Conservation (phyloP, 768 basidiomycete genomes). For the Boletus fagicola region DNA sequence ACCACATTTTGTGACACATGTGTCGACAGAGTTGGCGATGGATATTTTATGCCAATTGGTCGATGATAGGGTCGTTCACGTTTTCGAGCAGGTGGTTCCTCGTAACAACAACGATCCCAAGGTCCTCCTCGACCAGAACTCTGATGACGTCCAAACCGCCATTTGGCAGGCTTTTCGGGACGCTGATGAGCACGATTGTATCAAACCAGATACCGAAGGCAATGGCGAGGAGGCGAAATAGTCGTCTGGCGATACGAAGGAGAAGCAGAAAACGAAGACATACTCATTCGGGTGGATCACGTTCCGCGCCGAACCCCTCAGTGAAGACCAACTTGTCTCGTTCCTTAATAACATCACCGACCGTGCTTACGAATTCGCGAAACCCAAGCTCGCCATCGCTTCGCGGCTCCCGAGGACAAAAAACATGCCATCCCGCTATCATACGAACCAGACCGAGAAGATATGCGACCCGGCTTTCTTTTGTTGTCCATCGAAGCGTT, state of each 20-base stretch:
- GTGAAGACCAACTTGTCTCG: neutral
- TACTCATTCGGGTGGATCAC: constrained; percentile 8
- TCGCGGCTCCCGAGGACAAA: neutral
- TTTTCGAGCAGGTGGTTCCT: neutral
- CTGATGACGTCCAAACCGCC: neutral
- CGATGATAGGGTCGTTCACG: neutral
- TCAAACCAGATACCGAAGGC: neutral
- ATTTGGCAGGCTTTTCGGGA: constrained; percentile 6
- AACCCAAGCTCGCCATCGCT: neutral
- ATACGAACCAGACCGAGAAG: constrained; percentile 3
- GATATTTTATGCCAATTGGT: constrained; percentile 1
- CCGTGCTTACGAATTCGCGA: neutral
- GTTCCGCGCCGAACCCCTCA: constrained; percentile 5
- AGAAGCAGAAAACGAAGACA: neutral
- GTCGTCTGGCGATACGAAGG: neutral
- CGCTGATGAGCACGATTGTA: neutral
- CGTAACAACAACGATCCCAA: neutral
- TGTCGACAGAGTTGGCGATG: neutral
- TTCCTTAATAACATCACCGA: constrained; percentile 5
- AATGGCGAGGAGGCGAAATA: too few species aligned
- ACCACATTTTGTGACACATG: constrained; percentile 5
- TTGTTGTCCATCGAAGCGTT: constrained; percentile 7
- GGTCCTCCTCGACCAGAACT: neutral
- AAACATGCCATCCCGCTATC: neutral
- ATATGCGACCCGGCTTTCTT: constrained; percentile 10